Conservation (phyloP, 1,284 basidiomycete species). For the Ceratorhiza oryzae-sativae region DNA sequence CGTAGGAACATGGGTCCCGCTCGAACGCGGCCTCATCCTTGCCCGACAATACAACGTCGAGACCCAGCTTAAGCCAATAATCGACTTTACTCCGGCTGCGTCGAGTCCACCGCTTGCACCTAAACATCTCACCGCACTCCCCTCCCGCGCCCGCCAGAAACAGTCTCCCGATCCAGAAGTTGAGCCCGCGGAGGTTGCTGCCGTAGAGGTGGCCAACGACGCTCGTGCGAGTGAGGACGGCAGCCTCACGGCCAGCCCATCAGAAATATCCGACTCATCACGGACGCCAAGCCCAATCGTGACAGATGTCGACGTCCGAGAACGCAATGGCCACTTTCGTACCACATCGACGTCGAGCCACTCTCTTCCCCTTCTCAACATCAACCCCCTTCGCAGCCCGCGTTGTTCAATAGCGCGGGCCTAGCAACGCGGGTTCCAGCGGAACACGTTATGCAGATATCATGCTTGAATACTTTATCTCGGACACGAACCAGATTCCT, state of each 20-base stretch:
- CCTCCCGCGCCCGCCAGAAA: constrained; percentile 50
- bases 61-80: constrained; percentile 86
- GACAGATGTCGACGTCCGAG: constrained; percentile 50
- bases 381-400: constrained; percentile 1
- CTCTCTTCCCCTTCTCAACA: constrained; percentile 34
- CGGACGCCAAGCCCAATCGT: constrained; percentile 87
- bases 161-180: constrained; percentile 9
- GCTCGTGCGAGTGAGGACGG: constrained; percentile 75
- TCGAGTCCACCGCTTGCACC: constrained; percentile 94
- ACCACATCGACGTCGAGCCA: constrained; percentile 52
- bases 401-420: constrained; percentile 27
- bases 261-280: constrained; percentile 83
- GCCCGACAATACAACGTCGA: constrained; percentile 96
- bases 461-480: constrained; percentile 99
- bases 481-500: constrained; percentile 94
- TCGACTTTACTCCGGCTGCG: constrained; percentile 90
- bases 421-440: constrained; percentile 16
- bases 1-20: constrained; percentile 97
- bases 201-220: background rate
- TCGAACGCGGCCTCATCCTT: constrained; percentile 86
- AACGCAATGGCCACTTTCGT: constrained; percentile 19
- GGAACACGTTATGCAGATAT: constrained; percentile 80
- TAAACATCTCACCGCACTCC: constrained; percentile 85
- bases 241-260: constrained; percentile 84
- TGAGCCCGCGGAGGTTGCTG: background rate